phyloP scores from a whole-genome alignment of 2,329 filamentous ascomycete genomes.

The Hypoxylon sp. region DNA sequence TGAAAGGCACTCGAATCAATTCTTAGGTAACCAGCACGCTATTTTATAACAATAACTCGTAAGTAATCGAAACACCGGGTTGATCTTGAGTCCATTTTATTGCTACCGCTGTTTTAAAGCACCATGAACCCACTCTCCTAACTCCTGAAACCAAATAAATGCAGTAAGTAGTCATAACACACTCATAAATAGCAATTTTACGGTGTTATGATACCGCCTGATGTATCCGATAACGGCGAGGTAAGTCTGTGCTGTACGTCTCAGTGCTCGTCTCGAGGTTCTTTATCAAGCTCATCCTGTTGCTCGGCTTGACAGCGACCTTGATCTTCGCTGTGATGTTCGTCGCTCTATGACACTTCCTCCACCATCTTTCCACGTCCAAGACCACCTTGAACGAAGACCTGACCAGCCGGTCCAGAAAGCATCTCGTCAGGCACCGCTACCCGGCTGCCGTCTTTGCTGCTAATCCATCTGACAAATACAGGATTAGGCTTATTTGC shows the following conservation, averaged over 20 bases:
- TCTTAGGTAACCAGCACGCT: background rate
- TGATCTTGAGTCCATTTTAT: background rate
- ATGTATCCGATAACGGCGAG: background rate
- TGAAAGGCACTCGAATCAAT: background rate
- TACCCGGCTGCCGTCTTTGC: constrained; percentile 72
- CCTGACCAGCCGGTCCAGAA: constrained; percentile 70
- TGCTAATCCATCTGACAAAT: constrained; percentile 80
- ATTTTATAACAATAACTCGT: background rate
- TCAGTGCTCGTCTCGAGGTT: background rate
- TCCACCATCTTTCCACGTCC: constrained; percentile 67
- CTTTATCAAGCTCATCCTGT: background rate
- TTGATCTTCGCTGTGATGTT: constrained; percentile 33
- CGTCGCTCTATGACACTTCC: constrained; percentile 63
- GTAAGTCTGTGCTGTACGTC: background rate
- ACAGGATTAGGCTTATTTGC: constrained; percentile 69
- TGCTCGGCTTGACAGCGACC: background rate
- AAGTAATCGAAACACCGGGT: background rate
- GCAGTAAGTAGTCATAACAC: background rate
- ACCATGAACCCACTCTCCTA: background rate
- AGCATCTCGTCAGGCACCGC: constrained; percentile 79
- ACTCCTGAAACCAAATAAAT: constrained; percentile 1
- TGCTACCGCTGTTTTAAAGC: background rate
- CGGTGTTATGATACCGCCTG: background rate
- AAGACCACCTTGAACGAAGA: constrained; percentile 65
- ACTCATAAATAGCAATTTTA: background rate